phyloP scores from a whole-genome alignment of 345 rosid species.

The Gossypium raimondii region DNA sequence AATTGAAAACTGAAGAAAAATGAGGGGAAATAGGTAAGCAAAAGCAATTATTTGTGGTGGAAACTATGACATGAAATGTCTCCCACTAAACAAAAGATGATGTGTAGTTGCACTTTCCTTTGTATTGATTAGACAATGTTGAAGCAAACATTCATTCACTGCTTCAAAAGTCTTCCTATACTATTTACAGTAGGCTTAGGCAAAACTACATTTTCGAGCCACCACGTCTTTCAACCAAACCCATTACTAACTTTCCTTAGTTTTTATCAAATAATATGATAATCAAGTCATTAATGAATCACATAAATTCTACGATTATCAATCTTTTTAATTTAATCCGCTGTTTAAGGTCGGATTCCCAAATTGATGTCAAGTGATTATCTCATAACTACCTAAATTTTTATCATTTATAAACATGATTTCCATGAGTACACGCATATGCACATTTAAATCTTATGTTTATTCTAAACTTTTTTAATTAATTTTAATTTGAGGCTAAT shows the following conservation, averaged over 20 bases:
- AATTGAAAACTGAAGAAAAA: background rate
- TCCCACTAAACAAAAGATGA: constrained; percentile 19
- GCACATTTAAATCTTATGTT: too few relatives aligned
- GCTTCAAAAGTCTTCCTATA: constrained; percentile 5
- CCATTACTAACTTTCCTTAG: background rate
- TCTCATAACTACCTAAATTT: too few relatives aligned
- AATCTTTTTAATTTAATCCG: too few relatives aligned
- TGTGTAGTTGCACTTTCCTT: constrained; percentile 18
- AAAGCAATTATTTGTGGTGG: background rate
- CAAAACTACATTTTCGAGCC: constrained; percentile 7
- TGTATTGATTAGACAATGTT: background rate
- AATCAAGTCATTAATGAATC: background rate
- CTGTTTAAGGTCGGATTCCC: too few relatives aligned
- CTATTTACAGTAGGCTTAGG: background rate
- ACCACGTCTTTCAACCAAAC: constrained; percentile 24
- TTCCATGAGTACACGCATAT: too few relatives aligned
- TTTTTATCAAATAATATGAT: background rate
- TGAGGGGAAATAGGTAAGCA: background rate
- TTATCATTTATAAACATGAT: too few relatives aligned
- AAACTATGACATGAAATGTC: constrained; percentile 1
- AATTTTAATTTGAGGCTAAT: too few relatives aligned
- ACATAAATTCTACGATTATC: too few relatives aligned
- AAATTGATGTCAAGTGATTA: too few relatives aligned
- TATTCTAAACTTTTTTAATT: too few relatives aligned
- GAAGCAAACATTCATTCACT: background rate